Evolutionary conservation across 306 rosid genomes (phyloP), one percentile per base, ranked within the genome.

Genomic region (Lagenaria siceraria): DNA sequence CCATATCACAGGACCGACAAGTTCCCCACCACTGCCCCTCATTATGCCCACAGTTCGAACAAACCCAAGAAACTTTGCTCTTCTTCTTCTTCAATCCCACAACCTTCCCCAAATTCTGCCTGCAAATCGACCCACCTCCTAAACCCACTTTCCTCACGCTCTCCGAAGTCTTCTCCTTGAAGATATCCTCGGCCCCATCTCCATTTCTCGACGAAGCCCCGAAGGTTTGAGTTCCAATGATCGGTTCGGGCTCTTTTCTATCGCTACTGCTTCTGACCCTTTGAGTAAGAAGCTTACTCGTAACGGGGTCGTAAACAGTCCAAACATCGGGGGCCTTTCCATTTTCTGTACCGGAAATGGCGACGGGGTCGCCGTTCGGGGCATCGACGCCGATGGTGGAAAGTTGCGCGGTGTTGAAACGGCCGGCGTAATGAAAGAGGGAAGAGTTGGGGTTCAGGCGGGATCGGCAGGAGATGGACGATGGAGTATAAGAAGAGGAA

Each of bases 1-100:
- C 13, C 10, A 43, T 12, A 0, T 21, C 13, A 76, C 98, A 95
- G 1, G 82, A 72, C 38, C 86, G 85, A 80, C 98, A 95, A 53
- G 68, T 54, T 1, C 97, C 98, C 92, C 89, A 87, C 98, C 98
- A 95, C 80, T 89, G 86, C 49, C 91, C 91, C 9, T 84, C 25
- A 1, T 82, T 22, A 75, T 87, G 48, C 42, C 98, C 98, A 54
- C 98, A 95, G 70, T 63, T 42, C 4, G 65, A 8, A 82, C 98
- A 95, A 46, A 95, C 96, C 95, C 95, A 95, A 31, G 78, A 76
- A 42, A 78, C 38, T 79, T 82, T 92, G 54, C 80, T 90, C 69
- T 78, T 87, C 59, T 73, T 71, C 76, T 80, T 87, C 84, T 61
- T 90, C 25, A 10, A 83, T 69, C 83, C 84, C 27, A 36, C 43